Percentiles rank a stretch among this genome's conserved stretches.
Conservation (phyloP, 805 yeast genomes). For the Myxozyma vanderwaltii region DNA sequence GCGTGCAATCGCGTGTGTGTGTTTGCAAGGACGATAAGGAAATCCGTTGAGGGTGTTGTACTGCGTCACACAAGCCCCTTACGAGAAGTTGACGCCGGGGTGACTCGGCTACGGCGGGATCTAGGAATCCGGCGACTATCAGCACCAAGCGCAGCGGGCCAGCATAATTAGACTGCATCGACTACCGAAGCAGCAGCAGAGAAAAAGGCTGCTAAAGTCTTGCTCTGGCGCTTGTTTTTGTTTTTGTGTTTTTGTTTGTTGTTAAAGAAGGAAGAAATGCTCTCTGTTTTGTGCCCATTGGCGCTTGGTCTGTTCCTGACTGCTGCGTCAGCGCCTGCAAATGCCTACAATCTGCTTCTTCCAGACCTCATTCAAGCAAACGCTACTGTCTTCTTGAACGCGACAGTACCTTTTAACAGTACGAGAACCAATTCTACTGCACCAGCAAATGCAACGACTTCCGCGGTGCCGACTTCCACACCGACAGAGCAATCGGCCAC, state of each 20-base stretch:
- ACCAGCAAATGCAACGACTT: conserved; percentile 3
- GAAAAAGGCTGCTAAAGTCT: too few species aligned
- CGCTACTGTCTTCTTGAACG: not conserved
- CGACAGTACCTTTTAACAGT: not conserved
- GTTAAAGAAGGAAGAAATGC: not conserved
- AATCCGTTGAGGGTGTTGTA: too few species aligned
- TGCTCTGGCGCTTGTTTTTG: not conserved
- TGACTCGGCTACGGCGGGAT: conserved; percentile 1
- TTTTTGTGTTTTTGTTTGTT: too few species aligned
- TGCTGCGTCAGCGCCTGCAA: not conserved
- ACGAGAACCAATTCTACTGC: conserved; percentile 3
- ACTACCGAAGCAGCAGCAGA: too few species aligned
- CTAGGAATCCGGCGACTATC: not conserved
- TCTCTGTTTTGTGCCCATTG: not conserved
- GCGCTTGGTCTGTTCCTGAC: not conserved
- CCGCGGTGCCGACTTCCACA: too few species aligned
- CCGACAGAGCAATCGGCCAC: conserved; percentile 4
- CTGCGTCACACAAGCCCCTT: not conserved
- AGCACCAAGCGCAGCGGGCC: not conserved
- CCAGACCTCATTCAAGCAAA: conserved; percentile 5
- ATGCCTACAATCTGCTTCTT: conserved; percentile 4
- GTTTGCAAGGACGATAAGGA: too few species aligned
- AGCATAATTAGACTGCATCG: not conserved
- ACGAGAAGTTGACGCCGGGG: too few species aligned
- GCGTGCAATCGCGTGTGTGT: too few species aligned